A percentile compares a stretch with the other conserved stretches of the same genome.
These are phyloP conservation scores for Coelastrella sp. DNA, from an alignment of 139 green algal species.

Conservation along the genomic window DNA sequence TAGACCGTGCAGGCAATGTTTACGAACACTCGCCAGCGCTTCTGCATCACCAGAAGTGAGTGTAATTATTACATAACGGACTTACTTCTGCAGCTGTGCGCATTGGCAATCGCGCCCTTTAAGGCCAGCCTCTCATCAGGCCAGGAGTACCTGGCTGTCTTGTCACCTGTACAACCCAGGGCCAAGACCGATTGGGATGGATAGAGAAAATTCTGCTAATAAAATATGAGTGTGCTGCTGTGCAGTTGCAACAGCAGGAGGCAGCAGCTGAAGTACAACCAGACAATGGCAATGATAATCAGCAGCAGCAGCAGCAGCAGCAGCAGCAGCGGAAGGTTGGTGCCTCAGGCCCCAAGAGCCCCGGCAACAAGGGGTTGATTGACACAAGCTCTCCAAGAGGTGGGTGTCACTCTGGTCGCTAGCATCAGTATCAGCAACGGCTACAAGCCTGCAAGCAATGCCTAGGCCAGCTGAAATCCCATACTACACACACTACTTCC, in stretches of 20 bases:
- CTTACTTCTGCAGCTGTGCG: neutral
- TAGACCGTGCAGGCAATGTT: neutral
- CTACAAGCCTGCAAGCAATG: neutral
- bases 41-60: conserved; percentile 16
- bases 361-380: conserved; percentile 49
- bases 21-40: neutral
- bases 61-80: neutral
- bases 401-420: conserved; percentile 20
- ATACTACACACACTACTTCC: neutral
- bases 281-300: conserved; percentile 2
- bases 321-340: conserved; percentile 43
- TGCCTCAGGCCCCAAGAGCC: neutral
- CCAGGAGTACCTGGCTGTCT: neutral
- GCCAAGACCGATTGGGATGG: neutral
- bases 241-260: neutral
- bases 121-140: neutral
- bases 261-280: conserved; percentile 15
- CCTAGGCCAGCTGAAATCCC: neutral
- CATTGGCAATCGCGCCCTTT: neutral
- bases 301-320: conserved; percentile 21
- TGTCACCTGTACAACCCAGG: neutral
- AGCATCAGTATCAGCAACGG: neutral
- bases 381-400: conserved; percentile 66
- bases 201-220: neutral
- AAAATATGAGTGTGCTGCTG: neutral